Base-by-base conservation (phyloP, 1,284 basidiomycete genomes). In the Chalciporus sp. region DNA sequence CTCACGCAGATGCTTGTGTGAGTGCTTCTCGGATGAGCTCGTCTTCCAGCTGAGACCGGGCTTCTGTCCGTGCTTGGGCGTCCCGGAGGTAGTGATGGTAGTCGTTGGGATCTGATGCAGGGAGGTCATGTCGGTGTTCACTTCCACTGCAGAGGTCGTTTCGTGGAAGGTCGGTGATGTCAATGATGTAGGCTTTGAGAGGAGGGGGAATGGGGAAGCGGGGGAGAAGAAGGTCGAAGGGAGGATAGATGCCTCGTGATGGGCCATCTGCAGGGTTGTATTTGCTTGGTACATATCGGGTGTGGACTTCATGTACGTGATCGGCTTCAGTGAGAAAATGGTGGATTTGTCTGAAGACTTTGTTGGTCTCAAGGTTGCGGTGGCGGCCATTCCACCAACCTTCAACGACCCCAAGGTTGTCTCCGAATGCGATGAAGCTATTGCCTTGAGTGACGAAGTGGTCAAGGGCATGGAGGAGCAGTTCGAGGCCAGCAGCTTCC, bases 371-470 rank as follows among this genome's bases (percentile, higher is more conserved):
- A 1, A 6, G 0, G 57, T 76, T 76, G 11, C 61, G 26, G 54
- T 76, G 76, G 0, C 69, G n/a, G 0, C 70, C 66, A 8, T 67
- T 71, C 65, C 70, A 67, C 76, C 73, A 78, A 0, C 74, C 74
- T 53, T 77, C 68, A 12, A 77, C 64, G 10, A 79, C 68, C 0
- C 72, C 69, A 10, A 31, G 42, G 62, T 77, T 79, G 64, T 78
- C 72, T 0, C 76, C 65, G 45, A 58, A 71, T 20, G 72, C 52
- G 7, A 59, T 61, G 61, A 44, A 5, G 9, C 9, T 31, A 31
- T 31, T 31, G 3, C 9, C 9, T 31, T 31, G 6, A 31, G 11
- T 5, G 29, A 31, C 9, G 9, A 31, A 3, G 4, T 11, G 29
- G 29, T 31, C 9, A 11, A 31, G 29, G 3, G 59, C 17, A 4